A percentile compares a stretch with the other conserved stretches of the same genome.
Evolutionary conservation across 306 rosid genomes (phyloP).

Genomic region (Abrus pulchellus): DNA sequence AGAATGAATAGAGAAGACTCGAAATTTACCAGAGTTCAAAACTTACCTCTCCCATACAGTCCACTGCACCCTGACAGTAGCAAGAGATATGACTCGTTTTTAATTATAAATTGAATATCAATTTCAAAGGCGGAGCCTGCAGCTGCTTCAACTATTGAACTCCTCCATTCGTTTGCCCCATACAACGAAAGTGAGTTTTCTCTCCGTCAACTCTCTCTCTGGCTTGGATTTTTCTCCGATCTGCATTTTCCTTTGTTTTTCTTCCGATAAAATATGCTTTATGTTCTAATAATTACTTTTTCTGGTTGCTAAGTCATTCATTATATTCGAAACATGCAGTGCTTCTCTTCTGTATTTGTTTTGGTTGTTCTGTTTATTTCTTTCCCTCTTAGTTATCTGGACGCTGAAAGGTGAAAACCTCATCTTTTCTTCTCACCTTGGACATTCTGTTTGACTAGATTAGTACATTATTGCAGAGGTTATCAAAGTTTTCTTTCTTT

Average conservation of each 20-base stretch:
- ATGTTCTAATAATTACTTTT: neutral
- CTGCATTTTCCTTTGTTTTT: conserved; percentile 2
- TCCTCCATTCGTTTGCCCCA: conserved; percentile 1
- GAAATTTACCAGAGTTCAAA: neutral
- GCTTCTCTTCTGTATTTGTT: neutral
- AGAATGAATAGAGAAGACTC: neutral
- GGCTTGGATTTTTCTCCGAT: neutral
- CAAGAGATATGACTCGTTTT: too few species aligned
- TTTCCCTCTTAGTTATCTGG: neutral
- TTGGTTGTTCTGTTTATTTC: neutral
- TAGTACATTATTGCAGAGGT: neutral
- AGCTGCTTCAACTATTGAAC: conserved; percentile 11
- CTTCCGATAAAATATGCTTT: neutral
- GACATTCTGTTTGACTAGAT: conserved; percentile 1
- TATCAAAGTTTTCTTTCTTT: neutral
- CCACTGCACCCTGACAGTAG: neutral
- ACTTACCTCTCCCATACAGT: neutral
- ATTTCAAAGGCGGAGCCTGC: neutral
- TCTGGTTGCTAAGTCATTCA: neutral
- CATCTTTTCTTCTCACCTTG: neutral
- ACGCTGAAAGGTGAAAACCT: neutral
- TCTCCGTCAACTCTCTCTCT: neutral
- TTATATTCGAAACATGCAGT: neutral
- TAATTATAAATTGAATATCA: neutral
- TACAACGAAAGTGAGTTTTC: conserved; percentile 25